Evolutionary conservation across 2,329 filamentous ascomycete species (phyloP), one percentile per base, ranked within the genome.

Genomic region (Penicillium sp.): DNA sequence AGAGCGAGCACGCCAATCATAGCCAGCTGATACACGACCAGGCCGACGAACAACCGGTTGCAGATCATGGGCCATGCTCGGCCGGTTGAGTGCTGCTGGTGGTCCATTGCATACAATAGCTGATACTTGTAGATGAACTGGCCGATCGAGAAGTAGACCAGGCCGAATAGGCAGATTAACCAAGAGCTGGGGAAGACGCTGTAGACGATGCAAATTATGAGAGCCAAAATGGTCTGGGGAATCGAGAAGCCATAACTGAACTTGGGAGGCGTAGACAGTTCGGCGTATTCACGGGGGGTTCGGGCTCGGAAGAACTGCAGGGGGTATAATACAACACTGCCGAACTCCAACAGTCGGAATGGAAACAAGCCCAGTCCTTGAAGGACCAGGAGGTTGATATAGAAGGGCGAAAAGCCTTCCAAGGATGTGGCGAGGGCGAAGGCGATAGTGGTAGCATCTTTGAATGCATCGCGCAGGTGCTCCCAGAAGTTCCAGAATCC

Each of bases 171-270:
- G 16, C 96, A 85, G 13, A 98, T 89, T 54, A 90, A 82, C 79
- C 89, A 96, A 0, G 93, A 95, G 50, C 85, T 84, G 0, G 87
- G 87, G 13, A 98, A 82, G 18, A 96, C 88, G 70, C 91, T 96
- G 81, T 99, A 99, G 6, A 98, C 93, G 41, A 96, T 84, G 70
- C 95, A 98, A 33, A 99, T 89, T 70, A 98, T 96, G 77, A 97
- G 94, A 16, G 98, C 87, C 11, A 99, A 85, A 57, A 99, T 85
- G 0, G 94, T 92, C 22, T 95, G 96, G 0, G 95, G 95, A 6
- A 99, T 84, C 69, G 92, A 98, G 77, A 97, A 97, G 22, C 95
- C 95, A 69, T 99, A 99, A 74, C 91, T 94, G 77, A 99, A 99
- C 10, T 89, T 82, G 0, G 92, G 91, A 1, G 96, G 93, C 60